Conservation (phyloP, 805 yeast genomes). For the Kuraishia hungarica region DNA sequence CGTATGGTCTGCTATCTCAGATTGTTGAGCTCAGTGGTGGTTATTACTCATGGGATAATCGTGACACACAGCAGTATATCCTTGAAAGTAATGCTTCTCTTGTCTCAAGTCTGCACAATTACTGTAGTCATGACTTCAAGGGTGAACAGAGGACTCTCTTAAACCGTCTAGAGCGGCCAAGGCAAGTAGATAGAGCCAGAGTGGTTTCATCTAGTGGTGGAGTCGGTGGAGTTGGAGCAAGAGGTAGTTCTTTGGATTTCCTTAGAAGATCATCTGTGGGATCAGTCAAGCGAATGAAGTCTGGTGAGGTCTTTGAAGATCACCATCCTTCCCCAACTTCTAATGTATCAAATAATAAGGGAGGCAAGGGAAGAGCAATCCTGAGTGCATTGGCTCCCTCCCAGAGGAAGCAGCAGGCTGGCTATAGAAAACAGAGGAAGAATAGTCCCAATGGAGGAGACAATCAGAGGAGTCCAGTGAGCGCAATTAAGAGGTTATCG, state of each 20-base stretch:
- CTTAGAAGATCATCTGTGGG: slow-evolving; percentile 2
- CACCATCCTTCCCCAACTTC: neutral
- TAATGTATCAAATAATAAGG: neutral
- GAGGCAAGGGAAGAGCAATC: neutral
- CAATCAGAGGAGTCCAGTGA: neutral
- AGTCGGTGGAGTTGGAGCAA: no score
- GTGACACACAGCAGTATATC: neutral
- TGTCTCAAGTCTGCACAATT: neutral
- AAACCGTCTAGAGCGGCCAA: neutral
- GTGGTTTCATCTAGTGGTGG: neutral
- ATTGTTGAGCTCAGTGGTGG: neutral
- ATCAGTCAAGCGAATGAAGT: neutral
- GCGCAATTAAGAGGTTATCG: neutral
- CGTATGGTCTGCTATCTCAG: slow-evolving; percentile 17
- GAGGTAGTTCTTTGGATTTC: slow-evolving; percentile 15
- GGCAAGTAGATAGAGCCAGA: neutral
- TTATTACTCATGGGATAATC: neutral
- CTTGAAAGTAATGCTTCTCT: neutral
- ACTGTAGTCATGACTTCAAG: neutral
- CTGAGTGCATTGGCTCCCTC: neutral
- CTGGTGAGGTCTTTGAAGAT: neutral
- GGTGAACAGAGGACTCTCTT: neutral
- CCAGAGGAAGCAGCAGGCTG: neutral
- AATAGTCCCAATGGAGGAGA: neutral
- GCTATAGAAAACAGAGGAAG: neutral